Conservation (phyloP, 495 filamentous ascomycete species). For the Neurospora sp. region DNA sequence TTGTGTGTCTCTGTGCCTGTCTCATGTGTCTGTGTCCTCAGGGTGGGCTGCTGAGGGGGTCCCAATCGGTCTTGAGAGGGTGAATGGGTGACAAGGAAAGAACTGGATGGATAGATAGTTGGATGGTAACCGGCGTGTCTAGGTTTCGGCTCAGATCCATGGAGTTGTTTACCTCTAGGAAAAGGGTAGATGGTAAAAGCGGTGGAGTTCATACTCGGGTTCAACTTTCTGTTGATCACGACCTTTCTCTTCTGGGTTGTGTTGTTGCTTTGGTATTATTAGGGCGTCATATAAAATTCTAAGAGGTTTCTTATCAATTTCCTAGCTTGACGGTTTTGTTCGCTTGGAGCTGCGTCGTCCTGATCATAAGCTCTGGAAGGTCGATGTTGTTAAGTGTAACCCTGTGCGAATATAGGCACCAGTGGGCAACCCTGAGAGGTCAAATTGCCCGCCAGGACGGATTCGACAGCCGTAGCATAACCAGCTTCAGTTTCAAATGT, state of each 20-base stretch:
- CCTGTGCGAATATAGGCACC: background rate
- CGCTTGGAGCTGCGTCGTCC: background rate
- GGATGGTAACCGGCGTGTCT: background rate
- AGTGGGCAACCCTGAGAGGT: background rate
- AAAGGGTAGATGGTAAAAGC: background rate
- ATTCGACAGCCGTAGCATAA: background rate
- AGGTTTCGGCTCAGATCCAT: background rate
- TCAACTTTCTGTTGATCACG: background rate
- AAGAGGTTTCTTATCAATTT: background rate
- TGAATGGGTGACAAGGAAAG: background rate
- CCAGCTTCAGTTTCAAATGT: background rate
- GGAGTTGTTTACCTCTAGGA: background rate
- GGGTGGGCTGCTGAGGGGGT: background rate
- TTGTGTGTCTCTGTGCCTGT: background rate
- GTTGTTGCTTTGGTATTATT: background rate
- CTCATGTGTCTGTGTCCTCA: background rate
- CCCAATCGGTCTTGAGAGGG: background rate
- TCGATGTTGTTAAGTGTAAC: background rate
- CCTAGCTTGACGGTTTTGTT: background rate
- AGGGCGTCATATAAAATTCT: background rate
- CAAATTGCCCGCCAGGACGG: background rate
- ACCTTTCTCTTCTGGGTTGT: background rate
- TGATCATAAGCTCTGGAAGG: background rate
- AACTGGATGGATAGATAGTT: background rate
- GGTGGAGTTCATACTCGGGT: background rate